Evolutionary conservation across 768 basidiomycete genomes (phyloP).

Genomic region (Tulasnella sp.): DNA sequence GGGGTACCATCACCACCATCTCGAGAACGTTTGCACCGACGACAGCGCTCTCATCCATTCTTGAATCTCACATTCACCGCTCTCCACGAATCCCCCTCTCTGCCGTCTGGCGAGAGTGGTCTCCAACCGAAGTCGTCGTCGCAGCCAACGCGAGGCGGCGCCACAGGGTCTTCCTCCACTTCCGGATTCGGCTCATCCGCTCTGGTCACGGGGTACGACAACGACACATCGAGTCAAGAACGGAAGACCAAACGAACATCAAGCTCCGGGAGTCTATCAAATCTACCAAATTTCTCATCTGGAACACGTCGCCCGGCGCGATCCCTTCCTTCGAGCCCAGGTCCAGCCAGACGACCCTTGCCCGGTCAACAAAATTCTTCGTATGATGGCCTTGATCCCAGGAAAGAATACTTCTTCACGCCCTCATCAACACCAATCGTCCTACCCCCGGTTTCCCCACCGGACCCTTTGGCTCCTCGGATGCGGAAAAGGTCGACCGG

Average conservation of each 20-base stretch:
- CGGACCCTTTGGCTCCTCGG: background rate
- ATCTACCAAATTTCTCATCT: background rate
- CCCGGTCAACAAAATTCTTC: background rate
- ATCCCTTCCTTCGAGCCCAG: background rate
- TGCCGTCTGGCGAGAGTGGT: background rate
- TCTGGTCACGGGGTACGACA: background rate
- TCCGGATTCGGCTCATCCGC: background rate
- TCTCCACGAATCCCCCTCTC: background rate
- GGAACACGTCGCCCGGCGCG: background rate
- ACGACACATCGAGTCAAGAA: background rate
- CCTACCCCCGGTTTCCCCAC: background rate
- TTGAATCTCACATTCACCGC: slow-evolving; percentile 13
- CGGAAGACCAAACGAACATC: background rate
- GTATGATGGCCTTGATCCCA: background rate
- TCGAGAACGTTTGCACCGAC: background rate
- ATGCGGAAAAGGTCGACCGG: slow-evolving; percentile 9
- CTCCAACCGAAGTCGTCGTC: background rate
- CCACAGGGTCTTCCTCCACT: background rate
- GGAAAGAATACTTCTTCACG: slow-evolving; percentile 3
- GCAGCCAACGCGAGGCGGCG: background rate
- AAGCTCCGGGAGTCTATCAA: background rate
- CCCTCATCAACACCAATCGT: slow-evolving; percentile 8
- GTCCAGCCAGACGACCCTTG: background rate
- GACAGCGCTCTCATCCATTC: slow-evolving; percentile 16
- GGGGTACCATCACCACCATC: background rate